Percentiles rank a stretch among this genome's conserved stretches.
phyloP scores from a whole-genome alignment of 2,329 filamentous ascomycete species.

The Colletotrichum filicis region DNA sequence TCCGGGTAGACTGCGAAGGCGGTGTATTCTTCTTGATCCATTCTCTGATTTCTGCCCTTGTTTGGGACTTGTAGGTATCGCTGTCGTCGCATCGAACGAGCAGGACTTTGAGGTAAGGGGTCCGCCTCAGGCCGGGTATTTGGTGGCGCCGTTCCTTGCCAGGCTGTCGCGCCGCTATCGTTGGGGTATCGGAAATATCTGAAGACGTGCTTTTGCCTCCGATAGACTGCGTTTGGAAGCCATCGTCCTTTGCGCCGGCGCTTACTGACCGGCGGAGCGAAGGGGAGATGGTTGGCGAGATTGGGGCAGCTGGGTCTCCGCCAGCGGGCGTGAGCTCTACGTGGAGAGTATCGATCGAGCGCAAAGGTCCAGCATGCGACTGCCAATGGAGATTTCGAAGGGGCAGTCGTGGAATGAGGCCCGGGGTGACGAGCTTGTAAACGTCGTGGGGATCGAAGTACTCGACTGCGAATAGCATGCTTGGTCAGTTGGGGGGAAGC shows the following conservation, averaged over 20 bases:
- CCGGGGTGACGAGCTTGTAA: conserved; percentile 82
- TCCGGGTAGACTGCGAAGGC: conserved; percentile 65
- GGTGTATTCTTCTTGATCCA: conserved; percentile 87
- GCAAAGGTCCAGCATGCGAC: conserved; percentile 87
- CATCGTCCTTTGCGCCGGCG: conserved; percentile 60
- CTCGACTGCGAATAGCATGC: conserved; percentile 72
- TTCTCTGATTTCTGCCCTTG: conserved; percentile 83
- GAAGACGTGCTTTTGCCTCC: conserved; percentile 50
- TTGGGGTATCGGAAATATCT: conserved; percentile 49
- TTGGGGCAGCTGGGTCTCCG: conserved; percentile 51
- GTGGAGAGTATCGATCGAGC: conserved; percentile 93
- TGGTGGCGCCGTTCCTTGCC: conserved; percentile 82
- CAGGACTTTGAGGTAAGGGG: conserved; percentile 92
- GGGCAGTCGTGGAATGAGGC: conserved; percentile 82
- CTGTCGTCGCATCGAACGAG: conserved; percentile 95
- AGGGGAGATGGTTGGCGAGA: conserved; percentile 41
- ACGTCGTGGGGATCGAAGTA: conserved; percentile 94
- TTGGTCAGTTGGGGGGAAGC: conserved; percentile 3
- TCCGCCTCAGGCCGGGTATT: conserved; percentile 91
- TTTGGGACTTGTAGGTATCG: conserved; percentile 87
- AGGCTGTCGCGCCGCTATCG: conserved; percentile 37
- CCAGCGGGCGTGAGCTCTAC: conserved; percentile 82
- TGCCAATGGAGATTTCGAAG: conserved; percentile 97
- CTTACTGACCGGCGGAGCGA: conserved; percentile 45
- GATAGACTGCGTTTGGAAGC: conserved; percentile 68